These are phyloP conservation scores for Coniophora puteana DNA, from an alignment of 1,284 basidiomycete species.

Conservation along the genomic window DNA sequence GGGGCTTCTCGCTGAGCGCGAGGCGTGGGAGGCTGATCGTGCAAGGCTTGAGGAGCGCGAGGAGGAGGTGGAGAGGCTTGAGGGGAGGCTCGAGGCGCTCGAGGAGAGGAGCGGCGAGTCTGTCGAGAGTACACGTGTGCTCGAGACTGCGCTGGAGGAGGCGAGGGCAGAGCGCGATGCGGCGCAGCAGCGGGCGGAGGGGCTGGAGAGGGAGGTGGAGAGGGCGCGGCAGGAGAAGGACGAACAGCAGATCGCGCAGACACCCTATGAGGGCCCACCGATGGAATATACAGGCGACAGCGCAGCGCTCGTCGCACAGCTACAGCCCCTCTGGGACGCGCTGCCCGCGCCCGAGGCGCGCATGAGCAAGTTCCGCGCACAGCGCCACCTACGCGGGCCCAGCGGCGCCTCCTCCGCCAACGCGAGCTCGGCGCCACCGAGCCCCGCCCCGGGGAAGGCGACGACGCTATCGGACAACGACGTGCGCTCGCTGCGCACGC, in stretches of 20 bases:
- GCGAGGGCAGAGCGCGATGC: slow-evolving; percentile 20
- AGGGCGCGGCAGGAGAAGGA: slow-evolving; percentile 54
- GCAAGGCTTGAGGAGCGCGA: slow-evolving; percentile 39
- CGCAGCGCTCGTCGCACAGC: slow-evolving; percentile 53
- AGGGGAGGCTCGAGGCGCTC: slow-evolving; percentile 39
- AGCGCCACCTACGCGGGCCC: slow-evolving; percentile 44
- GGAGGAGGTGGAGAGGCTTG: slow-evolving; percentile 41
- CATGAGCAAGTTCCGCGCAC: slow-evolving; percentile 54
- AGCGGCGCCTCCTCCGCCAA: slow-evolving; percentile 30
- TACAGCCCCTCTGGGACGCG: slow-evolving; percentile 74
- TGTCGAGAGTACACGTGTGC: slow-evolving; percentile 34
- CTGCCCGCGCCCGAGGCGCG: slow-evolving; percentile 79
- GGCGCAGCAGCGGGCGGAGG: slow-evolving; percentile 42
- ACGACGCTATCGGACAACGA: slow-evolving; percentile 74
- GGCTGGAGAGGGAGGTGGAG: slow-evolving; percentile 49
- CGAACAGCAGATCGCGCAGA: slow-evolving; percentile 37
- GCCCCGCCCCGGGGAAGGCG: too few species aligned
- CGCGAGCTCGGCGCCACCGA: too few species aligned
- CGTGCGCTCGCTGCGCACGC: slow-evolving; percentile 69
- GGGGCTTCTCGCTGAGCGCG: slow-evolving; percentile 45
- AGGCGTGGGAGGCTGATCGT: slow-evolving; percentile 53
- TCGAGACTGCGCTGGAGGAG: slow-evolving; percentile 32
- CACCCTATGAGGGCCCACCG: slow-evolving; percentile 24
- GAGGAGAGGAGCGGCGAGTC: slow-evolving; percentile 42
- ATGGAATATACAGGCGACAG: slow-evolving; percentile 49